A percentile compares a stretch with the other conserved stretches of the same genome.
Conservation (phyloP, 2,329 filamentous ascomycete genomes). For the Didymella pinodella region DNA sequence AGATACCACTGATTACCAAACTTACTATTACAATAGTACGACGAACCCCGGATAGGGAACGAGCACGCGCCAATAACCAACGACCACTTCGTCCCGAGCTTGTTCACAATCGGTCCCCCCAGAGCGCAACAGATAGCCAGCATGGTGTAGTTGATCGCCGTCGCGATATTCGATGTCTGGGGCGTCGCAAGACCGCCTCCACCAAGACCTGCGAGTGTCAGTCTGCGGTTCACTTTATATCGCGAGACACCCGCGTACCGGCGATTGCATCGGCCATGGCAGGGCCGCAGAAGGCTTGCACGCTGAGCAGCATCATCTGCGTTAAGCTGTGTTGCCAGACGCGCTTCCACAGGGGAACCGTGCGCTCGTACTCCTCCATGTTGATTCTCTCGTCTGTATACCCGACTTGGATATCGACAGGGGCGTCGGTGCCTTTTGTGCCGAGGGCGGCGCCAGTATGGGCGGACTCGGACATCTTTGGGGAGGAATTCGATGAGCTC, state of each 20-base stretch:
- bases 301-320: constrained; percentile 58
- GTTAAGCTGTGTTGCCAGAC: constrained; percentile 59
- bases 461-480: constrained; percentile 41
- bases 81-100: constrained; percentile 58
- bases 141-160: constrained; percentile 41
- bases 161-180: constrained; percentile 55
- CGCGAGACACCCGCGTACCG: constrained; percentile 18
- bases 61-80: constrained; percentile 54
- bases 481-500: neutral
- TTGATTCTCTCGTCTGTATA: constrained; percentile 47
- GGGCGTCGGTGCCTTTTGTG: constrained; percentile 38
- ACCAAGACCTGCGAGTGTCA: constrained; percentile 32
- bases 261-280: constrained; percentile 46
- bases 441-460: constrained; percentile 43
- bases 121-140: constrained; percentile 49
- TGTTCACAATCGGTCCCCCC: constrained; percentile 58
- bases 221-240: neutral
- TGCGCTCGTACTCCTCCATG: constrained; percentile 45
- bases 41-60: constrained; percentile 58
- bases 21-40: constrained; percentile 60
- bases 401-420: constrained; percentile 4
- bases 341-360: constrained; percentile 54
- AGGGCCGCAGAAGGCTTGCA: constrained; percentile 54
- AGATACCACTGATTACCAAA: constrained; percentile 59
- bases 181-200: constrained; percentile 58